Evolutionary conservation across 2,329 filamentous ascomycete species (phyloP), one percentile per base, ranked within the genome.

Genomic region (Exophiala sp.): DNA sequence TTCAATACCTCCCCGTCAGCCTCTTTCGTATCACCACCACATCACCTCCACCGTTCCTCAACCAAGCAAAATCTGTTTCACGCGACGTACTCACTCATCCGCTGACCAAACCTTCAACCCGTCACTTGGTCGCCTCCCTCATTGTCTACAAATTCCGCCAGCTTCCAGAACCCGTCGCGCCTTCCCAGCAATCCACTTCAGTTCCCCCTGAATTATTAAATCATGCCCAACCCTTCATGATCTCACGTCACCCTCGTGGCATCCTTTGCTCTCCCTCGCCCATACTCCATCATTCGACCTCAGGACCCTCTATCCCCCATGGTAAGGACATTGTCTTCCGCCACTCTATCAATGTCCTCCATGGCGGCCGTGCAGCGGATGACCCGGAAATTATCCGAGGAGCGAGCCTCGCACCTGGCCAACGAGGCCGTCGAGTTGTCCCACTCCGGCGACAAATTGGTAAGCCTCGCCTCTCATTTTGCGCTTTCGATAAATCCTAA

Each of bases 341-440:
- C 47, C 24, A 11, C 36, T 29, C 41, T 39, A 42, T 14, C 44
- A 53, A 62, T 62, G 59, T 59, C 59, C 32, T 47, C 54, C 12
- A 60, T 58, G 54, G 50, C 52, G 21, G 54, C 58, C 24, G 50
- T 57, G 4, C 52, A 62, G 47, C 58, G 55, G 35, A 55, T 64
- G 49, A 63, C 56, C 50, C 59, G 61, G 51, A 55, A 58, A 57
- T 48, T 69, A 52, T 69, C 71, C 55, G 69, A 76, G 65, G 72
- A 75, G 60, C 73, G 72, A 63, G 75, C 75, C 63, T 68, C 70
- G 57, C 65, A 69, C 56, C 65, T 78, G 61, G 74, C 74, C 57
- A 68, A 68, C 56, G 73, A 76, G 69, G 75, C 75, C 61, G 68
- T 77, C 58, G 70, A 74, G 61, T 64, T 78, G 59, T 69, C 72